Percentiles rank a stretch among this genome's conserved stretches.
These are phyloP conservation scores for Verticillium klebahnii DNA, from an alignment of 2,329 filamentous ascomycete genomes.

Conservation along the genomic window DNA sequence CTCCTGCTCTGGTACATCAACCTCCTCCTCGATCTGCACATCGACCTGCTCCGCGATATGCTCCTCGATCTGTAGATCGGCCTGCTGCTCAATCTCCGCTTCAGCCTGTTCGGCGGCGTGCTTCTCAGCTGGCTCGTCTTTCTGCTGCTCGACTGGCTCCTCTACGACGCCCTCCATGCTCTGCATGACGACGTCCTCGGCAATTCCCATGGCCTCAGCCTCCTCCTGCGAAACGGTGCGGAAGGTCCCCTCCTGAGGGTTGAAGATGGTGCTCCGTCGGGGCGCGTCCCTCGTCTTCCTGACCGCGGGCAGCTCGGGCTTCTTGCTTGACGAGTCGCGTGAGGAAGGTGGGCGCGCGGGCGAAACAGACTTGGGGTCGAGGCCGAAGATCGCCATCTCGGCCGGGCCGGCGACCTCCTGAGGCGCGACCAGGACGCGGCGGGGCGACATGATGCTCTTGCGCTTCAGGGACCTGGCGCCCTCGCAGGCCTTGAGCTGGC, in stretches of 20 bases:
- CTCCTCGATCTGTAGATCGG: neutral
- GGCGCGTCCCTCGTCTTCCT: conserved; percentile 28
- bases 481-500: conserved; percentile 61
- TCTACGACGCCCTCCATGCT: neutral
- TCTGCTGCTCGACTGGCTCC: conserved; percentile 6
- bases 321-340: conserved; percentile 2
- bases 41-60: too few relatives aligned
- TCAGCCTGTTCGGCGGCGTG: neutral
- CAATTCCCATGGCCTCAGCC: conserved; percentile 36
- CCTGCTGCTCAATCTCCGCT: neutral
- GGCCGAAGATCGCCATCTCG: conserved; percentile 37
- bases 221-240: conserved; percentile 54
- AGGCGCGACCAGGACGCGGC: conserved; percentile 27
- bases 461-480: conserved; percentile 41
- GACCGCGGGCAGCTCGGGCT: conserved; percentile 12
- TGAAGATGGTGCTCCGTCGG: conserved; percentile 51
- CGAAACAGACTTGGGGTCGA: neutral
- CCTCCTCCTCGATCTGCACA: conserved; percentile 3
- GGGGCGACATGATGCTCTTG: conserved; percentile 25
- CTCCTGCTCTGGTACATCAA: conserved; percentile 12
- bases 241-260: conserved; percentile 60
- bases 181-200: conserved; percentile 18
- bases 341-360: neutral
- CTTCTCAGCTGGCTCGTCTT: neutral
- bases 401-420: conserved; percentile 34